A percentile compares a stretch with the other conserved stretches of the same genome.
These are phyloP conservation scores for Asclepias syriaca DNA, from an alignment of 257 asterid species.

Conservation along the genomic window DNA sequence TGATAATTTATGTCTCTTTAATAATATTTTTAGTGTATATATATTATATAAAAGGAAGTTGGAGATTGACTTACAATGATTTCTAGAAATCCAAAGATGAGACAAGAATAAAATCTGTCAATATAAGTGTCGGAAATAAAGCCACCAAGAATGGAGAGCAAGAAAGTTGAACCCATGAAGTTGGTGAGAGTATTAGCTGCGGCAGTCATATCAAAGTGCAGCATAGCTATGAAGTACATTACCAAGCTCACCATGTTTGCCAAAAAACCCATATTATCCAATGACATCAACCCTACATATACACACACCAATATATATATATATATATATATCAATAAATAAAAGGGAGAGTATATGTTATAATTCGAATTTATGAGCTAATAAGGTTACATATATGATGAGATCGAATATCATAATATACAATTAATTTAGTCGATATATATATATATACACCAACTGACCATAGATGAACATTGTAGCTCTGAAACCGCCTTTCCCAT, in stretches of 20 bases:
- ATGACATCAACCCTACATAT: slow-evolving; percentile 36
- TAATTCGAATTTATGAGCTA: too few species aligned
- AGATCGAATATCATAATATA: too few species aligned
- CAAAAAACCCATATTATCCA: slow-evolving; percentile 70
- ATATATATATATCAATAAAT: too few species aligned
- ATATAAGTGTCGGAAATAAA: slow-evolving; percentile 75
- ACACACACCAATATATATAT: too few species aligned
- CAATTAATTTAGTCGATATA: too few species aligned
- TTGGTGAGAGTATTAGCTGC: slow-evolving; percentile 73
- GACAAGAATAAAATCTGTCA: slow-evolving; percentile 47
- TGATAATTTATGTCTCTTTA: too few species aligned
- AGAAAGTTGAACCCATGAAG: slow-evolving; percentile 71
- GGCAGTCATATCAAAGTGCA: slow-evolving; percentile 41
- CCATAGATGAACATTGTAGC: slow-evolving; percentile 72
- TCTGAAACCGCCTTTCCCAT: slow-evolving; percentile 61
- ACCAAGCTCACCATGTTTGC: slow-evolving; percentile 72
- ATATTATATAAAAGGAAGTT: neutral
- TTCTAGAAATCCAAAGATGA: slow-evolving; percentile 61
- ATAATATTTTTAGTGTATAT: too few species aligned
- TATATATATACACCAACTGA: slow-evolving; percentile 10
- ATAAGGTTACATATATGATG: too few species aligned
- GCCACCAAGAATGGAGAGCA: slow-evolving; percentile 68
- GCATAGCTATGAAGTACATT: slow-evolving; percentile 41
- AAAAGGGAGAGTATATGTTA: too few species aligned
- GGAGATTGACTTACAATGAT: slow-evolving; percentile 28